Evolutionary conservation across 495 filamentous ascomycete genomes (phyloP).

Genomic region (Penicillium alfredii): DNA sequence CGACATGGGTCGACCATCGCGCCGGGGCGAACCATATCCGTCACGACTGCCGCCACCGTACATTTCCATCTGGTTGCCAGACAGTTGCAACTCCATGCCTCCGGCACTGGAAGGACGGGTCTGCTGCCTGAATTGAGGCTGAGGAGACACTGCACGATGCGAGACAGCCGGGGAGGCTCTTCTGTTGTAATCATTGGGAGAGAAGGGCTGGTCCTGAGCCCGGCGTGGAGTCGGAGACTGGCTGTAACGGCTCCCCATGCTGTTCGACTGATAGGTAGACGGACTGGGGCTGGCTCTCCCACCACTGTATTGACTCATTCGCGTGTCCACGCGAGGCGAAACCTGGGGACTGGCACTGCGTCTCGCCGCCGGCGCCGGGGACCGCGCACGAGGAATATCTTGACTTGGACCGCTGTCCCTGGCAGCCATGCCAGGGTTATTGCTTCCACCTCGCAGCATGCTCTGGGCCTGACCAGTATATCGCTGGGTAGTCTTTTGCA

Average conservation of each 20-base stretch:
- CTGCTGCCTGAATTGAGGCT: conserved; percentile 51
- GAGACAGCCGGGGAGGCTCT: conserved; percentile 45
- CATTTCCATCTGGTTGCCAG: conserved; percentile 43
- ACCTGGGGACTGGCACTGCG: conserved; percentile 51
- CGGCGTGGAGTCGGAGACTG: conserved; percentile 47
- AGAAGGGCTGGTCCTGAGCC: conserved; percentile 50
- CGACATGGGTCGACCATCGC: conserved; percentile 45
- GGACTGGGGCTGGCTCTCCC: conserved; percentile 33
- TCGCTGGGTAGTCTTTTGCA: conserved; percentile 87
- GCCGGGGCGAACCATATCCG: conserved; percentile 49
- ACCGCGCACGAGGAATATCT: conserved; percentile 41
- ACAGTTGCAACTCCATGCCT: conserved; percentile 79
- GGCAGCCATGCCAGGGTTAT: conserved; percentile 26
- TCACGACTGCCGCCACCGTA: conserved; percentile 42
- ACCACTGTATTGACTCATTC: conserved; percentile 35
- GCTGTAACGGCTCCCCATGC: conserved; percentile 35
- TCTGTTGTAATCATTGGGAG: conserved; percentile 42
- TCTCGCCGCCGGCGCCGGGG: conserved; percentile 49
- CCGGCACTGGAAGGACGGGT: conserved; percentile 60
- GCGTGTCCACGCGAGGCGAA: conserved; percentile 32
- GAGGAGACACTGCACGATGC: conserved; percentile 52
- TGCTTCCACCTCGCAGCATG: conserved; percentile 58
- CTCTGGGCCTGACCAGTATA: conserved; percentile 77
- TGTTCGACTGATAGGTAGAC: conserved; percentile 36
- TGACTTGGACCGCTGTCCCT: no score